phyloP scores from a whole-genome alignment of 352 stramenopile species.

The Globisporangium nodosum region DNA sequence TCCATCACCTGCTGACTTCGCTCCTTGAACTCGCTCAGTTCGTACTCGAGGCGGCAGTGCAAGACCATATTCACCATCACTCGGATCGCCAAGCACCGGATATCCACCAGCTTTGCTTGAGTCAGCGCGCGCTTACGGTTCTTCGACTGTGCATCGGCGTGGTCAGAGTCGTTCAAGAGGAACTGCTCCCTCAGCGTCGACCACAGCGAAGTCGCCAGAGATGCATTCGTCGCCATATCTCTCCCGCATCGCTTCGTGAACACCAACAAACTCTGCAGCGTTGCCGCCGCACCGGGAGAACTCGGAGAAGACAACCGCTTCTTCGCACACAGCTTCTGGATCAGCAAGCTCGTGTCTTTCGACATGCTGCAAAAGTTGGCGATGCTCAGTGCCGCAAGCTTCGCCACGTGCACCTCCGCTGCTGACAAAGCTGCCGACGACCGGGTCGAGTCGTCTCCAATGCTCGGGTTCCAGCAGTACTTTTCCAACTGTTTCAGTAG shows the following conservation, averaged over 20 bases:
- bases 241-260: slow-evolving; percentile 51
- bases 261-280: slow-evolving; percentile 55
- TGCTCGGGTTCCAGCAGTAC: slow-evolving; percentile 33
- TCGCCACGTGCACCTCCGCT: slow-evolving; percentile 35
- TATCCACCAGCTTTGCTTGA: slow-evolving; percentile 28
- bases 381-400: slow-evolving; percentile 44
- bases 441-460: slow-evolving; percentile 17
- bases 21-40: slow-evolving; percentile 11
- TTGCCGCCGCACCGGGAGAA: slow-evolving; percentile 19
- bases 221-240: slow-evolving; percentile 17
- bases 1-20: slow-evolving; percentile 35
- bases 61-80: slow-evolving; percentile 57
- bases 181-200: slow-evolving; percentile 39
- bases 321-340: slow-evolving; percentile 49
- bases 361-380: slow-evolving; percentile 37
- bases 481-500: slow-evolving; percentile 38
- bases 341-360: slow-evolving; percentile 29
- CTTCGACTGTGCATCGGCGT: not conserved
- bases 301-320: slow-evolving; percentile 27
- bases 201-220: slow-evolving; percentile 37
- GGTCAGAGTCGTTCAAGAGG: slow-evolving; percentile 13
- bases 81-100: slow-evolving; percentile 55
- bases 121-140: slow-evolving; percentile 19
- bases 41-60: slow-evolving; percentile 21
- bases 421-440: slow-evolving; percentile 19